Conservation (phyloP, 495 filamentous ascomycete species). For the Penicillium crystallinum region DNA sequence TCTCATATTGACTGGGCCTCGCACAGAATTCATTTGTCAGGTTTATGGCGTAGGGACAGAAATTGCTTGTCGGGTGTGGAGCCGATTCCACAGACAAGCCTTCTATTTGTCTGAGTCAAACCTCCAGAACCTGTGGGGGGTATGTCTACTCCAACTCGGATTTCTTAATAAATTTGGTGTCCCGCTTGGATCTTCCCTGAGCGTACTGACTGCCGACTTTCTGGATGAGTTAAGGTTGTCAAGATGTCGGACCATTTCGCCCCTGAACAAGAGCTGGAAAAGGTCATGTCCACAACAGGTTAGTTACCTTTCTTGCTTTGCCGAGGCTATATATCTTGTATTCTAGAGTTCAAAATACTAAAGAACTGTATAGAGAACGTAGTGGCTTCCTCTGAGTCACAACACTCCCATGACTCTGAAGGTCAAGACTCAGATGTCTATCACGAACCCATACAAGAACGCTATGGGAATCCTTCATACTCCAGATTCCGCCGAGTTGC, state of each 20-base stretch:
- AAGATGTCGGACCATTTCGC: slow-evolving; percentile 19
- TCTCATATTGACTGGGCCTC: slow-evolving; percentile 6
- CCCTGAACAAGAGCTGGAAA: slow-evolving; percentile 20
- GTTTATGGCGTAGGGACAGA: slow-evolving; percentile 13
- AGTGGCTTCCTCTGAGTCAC: slow-evolving; percentile 14
- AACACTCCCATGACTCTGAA: slow-evolving; percentile 10
- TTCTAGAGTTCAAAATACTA: background rate
- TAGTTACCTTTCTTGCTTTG: background rate
- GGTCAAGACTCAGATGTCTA: slow-evolving; percentile 17
- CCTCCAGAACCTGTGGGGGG: slow-evolving; percentile 6
- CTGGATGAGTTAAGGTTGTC: background rate
- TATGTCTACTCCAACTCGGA: slow-evolving; percentile 6
- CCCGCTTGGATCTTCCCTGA: slow-evolving; percentile 6
- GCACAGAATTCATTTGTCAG: slow-evolving; percentile 6
- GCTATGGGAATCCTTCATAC: slow-evolving; percentile 26
- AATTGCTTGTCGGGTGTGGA: slow-evolving; percentile 13
- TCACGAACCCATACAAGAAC: slow-evolving; percentile 29
- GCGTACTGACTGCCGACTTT: background rate
- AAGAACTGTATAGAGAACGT: slow-evolving; percentile 9
- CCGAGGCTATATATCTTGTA: background rate
- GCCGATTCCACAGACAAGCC: slow-evolving; percentile 8
- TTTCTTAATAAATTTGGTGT: slow-evolving; percentile 6
- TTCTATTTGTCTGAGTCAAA: slow-evolving; percentile 14
- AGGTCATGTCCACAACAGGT: slow-evolving; percentile 23
- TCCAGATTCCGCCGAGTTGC: slow-evolving; percentile 27